Conservation (phyloP, 2,329 filamentous ascomycete genomes). For the Trichophaea hybrida region DNA sequence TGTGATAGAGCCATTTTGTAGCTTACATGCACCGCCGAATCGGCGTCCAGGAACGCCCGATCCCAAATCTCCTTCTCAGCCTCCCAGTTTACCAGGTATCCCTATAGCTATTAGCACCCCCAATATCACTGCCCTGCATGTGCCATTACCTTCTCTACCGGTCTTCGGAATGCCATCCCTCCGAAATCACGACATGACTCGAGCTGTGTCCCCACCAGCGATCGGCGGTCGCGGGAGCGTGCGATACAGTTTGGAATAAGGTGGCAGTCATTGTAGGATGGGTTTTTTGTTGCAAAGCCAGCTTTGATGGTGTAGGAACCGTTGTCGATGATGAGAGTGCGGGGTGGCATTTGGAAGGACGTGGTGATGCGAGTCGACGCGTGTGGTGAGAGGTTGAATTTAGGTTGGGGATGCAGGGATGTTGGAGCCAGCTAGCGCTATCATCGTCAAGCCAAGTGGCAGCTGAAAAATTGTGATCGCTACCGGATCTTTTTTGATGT, state of each 20-base stretch:
- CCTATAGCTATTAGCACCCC: constrained; percentile 30
- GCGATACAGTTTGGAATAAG: constrained; percentile 81
- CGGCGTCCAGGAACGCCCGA: constrained; percentile 57
- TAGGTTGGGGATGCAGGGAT: too few relatives aligned
- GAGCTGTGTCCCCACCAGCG: constrained; percentile 68
- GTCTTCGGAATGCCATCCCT: constrained; percentile 71
- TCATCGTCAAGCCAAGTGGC: too few relatives aligned
- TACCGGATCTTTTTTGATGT: too few relatives aligned
- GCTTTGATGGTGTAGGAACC: constrained; percentile 86
- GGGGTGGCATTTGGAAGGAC: constrained; percentile 9
- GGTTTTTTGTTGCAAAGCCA: constrained; percentile 47
- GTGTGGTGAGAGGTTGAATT: too few relatives aligned
- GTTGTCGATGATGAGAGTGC: constrained; percentile 82
- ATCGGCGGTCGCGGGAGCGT: constrained; percentile 61
- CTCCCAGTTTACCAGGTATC: constrained; percentile 94
- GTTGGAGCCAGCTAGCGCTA: too few relatives aligned
- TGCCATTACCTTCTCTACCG: constrained; percentile 51
- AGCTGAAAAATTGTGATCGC: too few relatives aligned
- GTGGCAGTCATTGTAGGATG: constrained; percentile 42
- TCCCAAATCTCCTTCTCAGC: constrained; percentile 93
- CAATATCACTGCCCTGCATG: not conserved
- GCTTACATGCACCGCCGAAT: constrained; percentile 14
- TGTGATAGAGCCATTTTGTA: not conserved
- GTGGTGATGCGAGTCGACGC: too few relatives aligned
- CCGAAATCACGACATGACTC: constrained; percentile 73